Conservation (phyloP, 306 rosid species). For the Cucurbita argyrosperma region DNA sequence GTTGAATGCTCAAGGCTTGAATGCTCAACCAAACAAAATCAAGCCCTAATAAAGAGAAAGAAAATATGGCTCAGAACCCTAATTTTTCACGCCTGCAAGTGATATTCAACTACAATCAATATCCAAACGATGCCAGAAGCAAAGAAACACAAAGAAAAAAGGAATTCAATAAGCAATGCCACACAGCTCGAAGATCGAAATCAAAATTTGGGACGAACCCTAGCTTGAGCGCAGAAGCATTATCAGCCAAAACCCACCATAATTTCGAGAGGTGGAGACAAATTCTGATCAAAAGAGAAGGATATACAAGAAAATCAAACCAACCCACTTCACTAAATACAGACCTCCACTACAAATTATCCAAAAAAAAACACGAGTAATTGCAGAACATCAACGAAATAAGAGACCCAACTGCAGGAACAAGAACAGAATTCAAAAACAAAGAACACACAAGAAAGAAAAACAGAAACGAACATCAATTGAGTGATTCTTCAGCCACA, state of each 20-base stretch:
- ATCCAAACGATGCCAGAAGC: not conserved
- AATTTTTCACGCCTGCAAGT: not conserved
- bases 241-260: not conserved
- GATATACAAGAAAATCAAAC: not conserved
- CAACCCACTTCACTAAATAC: not conserved
- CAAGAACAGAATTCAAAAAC: not conserved
- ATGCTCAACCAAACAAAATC: not conserved
- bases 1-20: not conserved
- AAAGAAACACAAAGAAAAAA: not conserved
- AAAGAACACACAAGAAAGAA: not conserved
- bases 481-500: not conserved
- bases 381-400: not conserved
- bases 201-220: not conserved
- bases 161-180: not conserved
- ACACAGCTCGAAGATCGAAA: constrained; percentile 1
- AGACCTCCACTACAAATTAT: not conserved
- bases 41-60: not conserved
- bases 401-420: not conserved
- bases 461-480: not conserved
- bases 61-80: not conserved
- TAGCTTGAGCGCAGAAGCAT: not conserved
- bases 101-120: not conserved
- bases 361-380: not conserved
- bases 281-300: not conserved
- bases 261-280: not conserved